phyloP scores from a whole-genome alignment of 441 rosid genomes.

The Arabidopsis lyrata region DNA sequence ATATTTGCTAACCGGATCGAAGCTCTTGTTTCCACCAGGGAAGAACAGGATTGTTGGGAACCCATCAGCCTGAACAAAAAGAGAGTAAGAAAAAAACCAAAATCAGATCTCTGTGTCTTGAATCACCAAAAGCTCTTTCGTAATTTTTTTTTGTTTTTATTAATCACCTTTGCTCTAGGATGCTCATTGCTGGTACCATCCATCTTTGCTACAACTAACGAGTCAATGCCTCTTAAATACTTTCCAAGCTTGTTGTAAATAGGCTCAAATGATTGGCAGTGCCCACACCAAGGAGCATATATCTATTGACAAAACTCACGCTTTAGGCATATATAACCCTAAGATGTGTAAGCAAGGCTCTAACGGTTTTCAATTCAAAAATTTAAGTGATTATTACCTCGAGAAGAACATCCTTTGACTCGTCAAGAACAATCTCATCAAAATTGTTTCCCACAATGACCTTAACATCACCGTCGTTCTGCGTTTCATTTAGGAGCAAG shows the following conservation, averaged over 20 bases:
- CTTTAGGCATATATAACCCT: constrained; percentile 1
- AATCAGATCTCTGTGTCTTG: constrained; percentile 4
- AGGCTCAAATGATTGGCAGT: constrained; percentile 92
- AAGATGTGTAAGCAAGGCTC: constrained; percentile 16
- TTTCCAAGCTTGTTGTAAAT: constrained; percentile 90
- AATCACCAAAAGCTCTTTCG: constrained; percentile 12
- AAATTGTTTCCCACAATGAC: constrained; percentile 86
- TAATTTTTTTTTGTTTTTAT: neutral
- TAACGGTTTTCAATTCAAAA: constrained; percentile 8
- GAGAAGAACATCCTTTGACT: constrained; percentile 93
- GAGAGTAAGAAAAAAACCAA: constrained; percentile 9
- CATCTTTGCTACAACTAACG: constrained; percentile 92
- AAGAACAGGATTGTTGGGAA: constrained; percentile 92
- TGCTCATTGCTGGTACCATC: constrained; percentile 98
- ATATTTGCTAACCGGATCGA: constrained; percentile 79
- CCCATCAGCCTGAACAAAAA: constrained; percentile 71
- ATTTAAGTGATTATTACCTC: constrained; percentile 61
- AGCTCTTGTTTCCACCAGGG: constrained; percentile 98
- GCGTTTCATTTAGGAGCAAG: constrained; percentile 35
- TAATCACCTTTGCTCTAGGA: constrained; percentile 91
- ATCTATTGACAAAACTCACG: constrained; percentile 54
- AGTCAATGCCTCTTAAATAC: constrained; percentile 78
- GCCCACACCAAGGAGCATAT: constrained; percentile 99
- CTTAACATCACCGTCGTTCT: constrained; percentile 95
- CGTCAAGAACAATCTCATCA: constrained; percentile 92